Conservation (phyloP, 345 rosid genomes). For the Eucalyptus regnans region DNA sequence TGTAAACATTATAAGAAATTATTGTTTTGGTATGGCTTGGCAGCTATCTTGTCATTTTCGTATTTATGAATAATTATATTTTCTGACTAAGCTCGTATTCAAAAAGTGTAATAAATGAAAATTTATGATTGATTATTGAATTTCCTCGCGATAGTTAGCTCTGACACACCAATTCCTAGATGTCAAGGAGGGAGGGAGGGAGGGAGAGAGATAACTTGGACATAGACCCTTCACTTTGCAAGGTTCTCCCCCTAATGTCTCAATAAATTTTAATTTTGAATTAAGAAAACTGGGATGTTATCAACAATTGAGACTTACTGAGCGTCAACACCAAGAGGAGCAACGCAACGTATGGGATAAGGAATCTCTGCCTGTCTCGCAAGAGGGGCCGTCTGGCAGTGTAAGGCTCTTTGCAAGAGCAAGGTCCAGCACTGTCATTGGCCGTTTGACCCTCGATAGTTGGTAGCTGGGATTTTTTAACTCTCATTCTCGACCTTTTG, state of each 20-base stretch:
- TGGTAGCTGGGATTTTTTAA: too few species aligned
- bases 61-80: not conserved
- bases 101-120: not conserved
- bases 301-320: not conserved
- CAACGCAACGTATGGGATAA: too few species aligned
- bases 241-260: not conserved
- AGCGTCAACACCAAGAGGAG: not conserved
- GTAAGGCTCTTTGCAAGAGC: not conserved
- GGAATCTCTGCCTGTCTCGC: not conserved
- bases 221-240: not conserved
- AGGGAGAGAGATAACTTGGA: not conserved
- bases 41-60: not conserved
- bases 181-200: too few species aligned
- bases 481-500: fast-evolving
- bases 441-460: not conserved
- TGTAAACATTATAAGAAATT: fast-evolving
- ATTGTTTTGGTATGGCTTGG: not conserved
- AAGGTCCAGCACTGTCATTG: not conserved
- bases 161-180: not conserved
- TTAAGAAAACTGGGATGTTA: not conserved
- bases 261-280: not conserved
- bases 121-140: not conserved
- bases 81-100: not conserved
- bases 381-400: fast-evolving
- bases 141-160: fast-evolving